Conservation (phyloP, 306 rosid species). For the Ormosia emarginata region DNA sequence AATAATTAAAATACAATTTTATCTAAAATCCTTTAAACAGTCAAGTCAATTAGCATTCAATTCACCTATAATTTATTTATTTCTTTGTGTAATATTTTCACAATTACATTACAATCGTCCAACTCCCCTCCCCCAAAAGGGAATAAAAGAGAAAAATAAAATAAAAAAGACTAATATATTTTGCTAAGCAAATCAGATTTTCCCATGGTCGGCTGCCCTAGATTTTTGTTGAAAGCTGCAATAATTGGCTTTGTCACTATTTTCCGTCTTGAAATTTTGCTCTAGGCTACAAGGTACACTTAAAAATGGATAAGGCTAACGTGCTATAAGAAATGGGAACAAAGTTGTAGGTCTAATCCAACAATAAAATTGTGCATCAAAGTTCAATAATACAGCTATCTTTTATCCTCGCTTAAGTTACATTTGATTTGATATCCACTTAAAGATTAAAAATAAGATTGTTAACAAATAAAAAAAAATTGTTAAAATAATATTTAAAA, state of each 20-base stretch:
- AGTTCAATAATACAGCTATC: not conserved
- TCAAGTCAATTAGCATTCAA: not conserved
- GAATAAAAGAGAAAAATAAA: not conserved
- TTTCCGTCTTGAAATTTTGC: not conserved
- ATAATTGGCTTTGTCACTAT: not conserved
- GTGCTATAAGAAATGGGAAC: not conserved
- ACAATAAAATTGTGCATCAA: not conserved
- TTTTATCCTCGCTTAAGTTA: not conserved
- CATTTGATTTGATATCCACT: not conserved
- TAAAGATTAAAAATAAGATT: not conserved
- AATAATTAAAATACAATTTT: no score
- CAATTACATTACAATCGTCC: not conserved
- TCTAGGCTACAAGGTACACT: not conserved
- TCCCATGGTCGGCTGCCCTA: not conserved
- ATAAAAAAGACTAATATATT: not conserved
- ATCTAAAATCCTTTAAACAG: no score
- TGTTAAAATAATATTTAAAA: not conserved
- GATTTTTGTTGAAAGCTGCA: not conserved
- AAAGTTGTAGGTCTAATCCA: not conserved
- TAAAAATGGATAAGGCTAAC: not conserved
- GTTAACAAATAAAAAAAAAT: not conserved
- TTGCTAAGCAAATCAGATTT: not conserved
- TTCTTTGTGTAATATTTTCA: not conserved
- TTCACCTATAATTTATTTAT: no score
- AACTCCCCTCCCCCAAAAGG: not conserved